Base-by-base conservation (phyloP, 2,329 filamentous ascomycete species). In the Sclerotinia nivalis region DNA sequence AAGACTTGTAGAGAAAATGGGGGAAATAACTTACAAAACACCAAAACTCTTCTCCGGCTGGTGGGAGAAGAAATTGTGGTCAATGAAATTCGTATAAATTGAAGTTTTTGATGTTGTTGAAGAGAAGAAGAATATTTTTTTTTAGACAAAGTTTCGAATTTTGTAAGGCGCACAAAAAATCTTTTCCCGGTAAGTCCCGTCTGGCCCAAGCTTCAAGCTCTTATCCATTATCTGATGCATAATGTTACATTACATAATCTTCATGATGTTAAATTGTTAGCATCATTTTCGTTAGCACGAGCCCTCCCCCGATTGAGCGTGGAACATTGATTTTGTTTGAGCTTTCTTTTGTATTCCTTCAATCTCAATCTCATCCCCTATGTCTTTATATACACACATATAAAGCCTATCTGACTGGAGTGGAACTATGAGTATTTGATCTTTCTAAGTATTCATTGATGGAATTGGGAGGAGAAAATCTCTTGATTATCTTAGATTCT, bases 11-110 rank as follows among this genome's bases (percentile, higher is more conserved):
- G 20, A 65, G 47, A 40, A 61, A 55, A 59, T 64, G 31, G 31
- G 20, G 12, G 18, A 8, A 31, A 34, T 43, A 28, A 73, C 73
- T 73, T 73, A 74, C 73, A 74, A 70, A 56, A 69, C 59, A 40
- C 61, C 61, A 28, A 28, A 56, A 66, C 64, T 55, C 64, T 66
- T 66, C 64, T 66, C 64, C 50, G 31, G 20, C 34, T 28, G 12
- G 10, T 59, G 64, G 54, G 65, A 70, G 65, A 71, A 71, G 65
- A 70, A n/a, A 55, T 70, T 68, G 68, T 47, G 64, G 61, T 65
- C 34, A 47, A 52, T 34, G 64, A 47, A 52, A 55, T 40, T 15
- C 15, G n/a, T 28, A 2, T 22, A 22, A 62, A 22, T 40, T 52
- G 47, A 20, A 25, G 13, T 20, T 31, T 66, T 13, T 22, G 66